A percentile compares a stretch with the other conserved stretches of the same genome.
phyloP scores from a whole-genome alignment of 257 asterid genomes.

The Fraxinus cuspidata region DNA sequence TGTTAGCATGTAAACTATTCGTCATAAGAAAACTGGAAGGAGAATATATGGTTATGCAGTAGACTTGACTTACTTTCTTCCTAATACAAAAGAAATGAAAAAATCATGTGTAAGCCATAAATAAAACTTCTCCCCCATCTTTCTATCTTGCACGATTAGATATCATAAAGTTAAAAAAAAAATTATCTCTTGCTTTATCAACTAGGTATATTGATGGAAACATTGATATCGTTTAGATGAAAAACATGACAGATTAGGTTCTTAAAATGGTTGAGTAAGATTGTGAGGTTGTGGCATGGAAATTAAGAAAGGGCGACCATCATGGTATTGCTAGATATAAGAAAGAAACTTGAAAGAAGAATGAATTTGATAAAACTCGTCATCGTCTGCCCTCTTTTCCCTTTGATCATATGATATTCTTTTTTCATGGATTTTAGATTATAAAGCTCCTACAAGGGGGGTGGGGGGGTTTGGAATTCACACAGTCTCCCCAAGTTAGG shows the following conservation, averaged over 20 bases:
- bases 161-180: too few species aligned
- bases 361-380: not conserved
- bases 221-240: not conserved
- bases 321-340: not conserved
- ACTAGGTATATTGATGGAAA: not conserved
- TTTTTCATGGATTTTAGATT: not conserved
- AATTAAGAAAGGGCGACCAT: too few species aligned
- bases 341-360: not conserved
- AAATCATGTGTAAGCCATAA: too few species aligned
- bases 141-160: too few species aligned
- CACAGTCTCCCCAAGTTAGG: not conserved
- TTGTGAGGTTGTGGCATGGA: not conserved
- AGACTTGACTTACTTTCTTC: too few species aligned
- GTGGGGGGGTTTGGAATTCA: too few species aligned
- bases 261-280: not conserved
- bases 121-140: too few species aligned
- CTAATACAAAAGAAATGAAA: too few species aligned
- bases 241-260: not conserved
- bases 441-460: too few species aligned
- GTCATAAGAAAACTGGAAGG: not conserved
- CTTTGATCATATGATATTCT: not conserved
- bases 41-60: too few species aligned
- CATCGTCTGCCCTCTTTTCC: not conserved
- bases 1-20: not conserved
- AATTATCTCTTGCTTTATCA: not conserved